Conservation (phyloP, 371 early-diverging fungal species). For the Dinochytrium kinnereticum region DNA sequence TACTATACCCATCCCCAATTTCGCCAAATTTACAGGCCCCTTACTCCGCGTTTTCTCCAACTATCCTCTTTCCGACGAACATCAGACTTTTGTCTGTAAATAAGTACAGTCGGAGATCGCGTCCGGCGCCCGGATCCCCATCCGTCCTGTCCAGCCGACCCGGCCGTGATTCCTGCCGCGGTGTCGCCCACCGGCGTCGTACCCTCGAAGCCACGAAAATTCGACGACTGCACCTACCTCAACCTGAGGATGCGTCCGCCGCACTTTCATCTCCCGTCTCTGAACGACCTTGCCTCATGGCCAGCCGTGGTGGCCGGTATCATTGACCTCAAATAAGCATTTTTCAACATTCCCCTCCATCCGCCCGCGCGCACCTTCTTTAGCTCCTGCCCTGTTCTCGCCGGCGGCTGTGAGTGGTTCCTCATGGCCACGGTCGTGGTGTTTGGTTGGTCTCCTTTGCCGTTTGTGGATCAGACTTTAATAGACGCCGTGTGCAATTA, state of each 20-base stretch:
- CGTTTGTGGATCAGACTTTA: not conserved
- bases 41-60: no score
- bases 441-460: not conserved
- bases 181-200: not conserved
- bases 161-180: not conserved
- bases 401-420: not conserved
- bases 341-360: constrained; percentile 4
- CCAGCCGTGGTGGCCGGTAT: not conserved
- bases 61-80: not conserved
- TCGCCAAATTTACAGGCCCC: not conserved
- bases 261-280: not conserved
- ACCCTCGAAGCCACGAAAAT: not conserved
- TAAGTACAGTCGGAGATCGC: not conserved
- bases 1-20: not conserved
- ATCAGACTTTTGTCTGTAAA: not conserved
- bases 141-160: not conserved
- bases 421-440: not conserved
- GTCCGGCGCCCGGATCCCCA: not conserved
- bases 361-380: not conserved
- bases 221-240: constrained; percentile 5
- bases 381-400: not conserved
- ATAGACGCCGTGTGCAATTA: not conserved
- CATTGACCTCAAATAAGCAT: not conserved
- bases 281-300: not conserved
- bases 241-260: constrained; percentile 3